Evolutionary conservation across 352 stramenopile genomes (phyloP), one percentile per base, ranked within the genome.

Genomic region (Phytophthora quininea): DNA sequence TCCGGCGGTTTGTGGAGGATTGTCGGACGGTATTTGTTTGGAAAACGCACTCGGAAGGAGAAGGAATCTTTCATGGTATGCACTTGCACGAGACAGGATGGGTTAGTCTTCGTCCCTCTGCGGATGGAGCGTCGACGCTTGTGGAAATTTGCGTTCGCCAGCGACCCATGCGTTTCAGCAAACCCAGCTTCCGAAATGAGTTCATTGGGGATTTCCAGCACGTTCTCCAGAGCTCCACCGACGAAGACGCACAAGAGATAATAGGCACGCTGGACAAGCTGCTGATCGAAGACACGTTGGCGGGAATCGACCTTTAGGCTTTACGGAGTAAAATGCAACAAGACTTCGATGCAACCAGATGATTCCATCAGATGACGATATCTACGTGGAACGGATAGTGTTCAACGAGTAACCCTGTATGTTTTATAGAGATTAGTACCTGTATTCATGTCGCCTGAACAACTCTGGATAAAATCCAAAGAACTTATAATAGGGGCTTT

Each of bases 51-150:
- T 72, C 69, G 0, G 69, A 87, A 42, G 74, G 77, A 4, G 70
- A 77, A 54, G 61, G 71, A 15, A 40, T 57, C 5, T 54, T 79
- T 42, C 73, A 66, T 50, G 74, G 68, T 0, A 70, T 86, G 60
- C 76, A 76, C 48, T 79, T 75, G 40, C 76, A 90, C 29, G 74
- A 84, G 37, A 88, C 78, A 0, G 81, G 81, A 1, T 90, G 81
- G 81, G 58, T 52, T 11, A 33, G 42, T 46, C 3, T 73, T 32
- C 32, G 43, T 19, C 54, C 52, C 8, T 46, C 38, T 48, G 14
- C 38, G n/a, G 37, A 67, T 10, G 29, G 35, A 10, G 5, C 10
- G 5, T 40, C 35, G 35, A 40, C 35, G 5, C 5, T 40, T 5
- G 35, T 40, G 5, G 35, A 40, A 5, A 40, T 40, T 40, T 40